Conservation (phyloP, 805 yeast genomes). For the Dipodascus geniculatus region DNA sequence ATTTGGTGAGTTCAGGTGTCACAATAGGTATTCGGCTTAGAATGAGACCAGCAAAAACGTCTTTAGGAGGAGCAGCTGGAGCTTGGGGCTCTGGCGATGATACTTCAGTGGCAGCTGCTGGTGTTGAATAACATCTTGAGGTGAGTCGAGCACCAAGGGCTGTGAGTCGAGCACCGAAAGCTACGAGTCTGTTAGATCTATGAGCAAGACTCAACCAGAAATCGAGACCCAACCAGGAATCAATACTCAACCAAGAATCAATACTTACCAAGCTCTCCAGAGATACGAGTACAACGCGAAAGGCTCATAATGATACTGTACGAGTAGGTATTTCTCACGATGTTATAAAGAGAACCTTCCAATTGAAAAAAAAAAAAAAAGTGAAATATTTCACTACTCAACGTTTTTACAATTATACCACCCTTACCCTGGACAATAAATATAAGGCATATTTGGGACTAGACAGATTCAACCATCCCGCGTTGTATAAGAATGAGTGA, state of each 20-base stretch:
- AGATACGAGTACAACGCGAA: neutral
- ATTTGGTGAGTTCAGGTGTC: slow-evolving; percentile 60
- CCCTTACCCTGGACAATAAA: neutral
- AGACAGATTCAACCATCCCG: no score
- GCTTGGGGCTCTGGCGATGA: slow-evolving; percentile 1
- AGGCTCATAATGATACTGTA: neutral
- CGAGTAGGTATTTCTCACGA: neutral
- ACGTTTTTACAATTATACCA: neutral
- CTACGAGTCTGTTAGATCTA: no score
- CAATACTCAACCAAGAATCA: neutral
- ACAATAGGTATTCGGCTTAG: slow-evolving; percentile 77
- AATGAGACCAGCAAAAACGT: slow-evolving; percentile 33
- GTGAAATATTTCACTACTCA: neutral
- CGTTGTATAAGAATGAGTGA: neutral
- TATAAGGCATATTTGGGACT: no score
- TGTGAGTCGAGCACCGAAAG: no score
- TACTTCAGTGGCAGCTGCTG: neutral
- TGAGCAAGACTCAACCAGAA: no score
- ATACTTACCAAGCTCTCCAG: neutral
- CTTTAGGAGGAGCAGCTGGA: slow-evolving; percentile 3
- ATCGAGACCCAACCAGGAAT: no score
- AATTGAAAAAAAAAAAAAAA: neutral
- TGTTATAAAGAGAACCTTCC: neutral
- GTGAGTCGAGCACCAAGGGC: neutral
- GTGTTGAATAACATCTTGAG: neutral